Evolutionary conservation across 306 rosid genomes (phyloP), one percentile per base, ranked within the genome.

Genomic region (Rosa rugosa): DNA sequence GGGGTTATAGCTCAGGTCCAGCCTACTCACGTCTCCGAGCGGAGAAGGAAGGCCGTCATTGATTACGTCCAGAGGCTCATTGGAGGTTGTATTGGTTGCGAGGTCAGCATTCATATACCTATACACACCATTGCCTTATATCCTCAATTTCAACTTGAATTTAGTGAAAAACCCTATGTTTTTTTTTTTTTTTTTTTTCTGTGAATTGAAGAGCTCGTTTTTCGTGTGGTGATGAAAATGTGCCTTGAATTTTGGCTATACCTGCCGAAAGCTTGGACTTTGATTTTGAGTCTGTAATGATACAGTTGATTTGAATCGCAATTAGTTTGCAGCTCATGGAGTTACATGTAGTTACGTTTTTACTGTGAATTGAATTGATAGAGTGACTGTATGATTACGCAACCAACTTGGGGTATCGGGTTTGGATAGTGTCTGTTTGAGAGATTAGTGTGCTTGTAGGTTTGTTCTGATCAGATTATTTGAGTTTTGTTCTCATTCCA

Each of bases 1-100:
- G 81, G 80, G 79, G 76, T 86, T 27, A 86, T 86, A 65, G 81
- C 84, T 42, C 85, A 81, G 84, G 87, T 86, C 42, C 90, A 84
- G 75, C 84, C 90, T 9, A 86, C 87, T 18, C 84, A 81, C 25
- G 86, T 79, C 34, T 86, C 90, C 49, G 90, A 81, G 76, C 80
- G 70, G 86, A 79, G 90, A 54, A 79, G 90, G 78, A 57, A 53
- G 77, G 86, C 76, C 63, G 90, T 86, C 64, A 79, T 79, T 46
- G 90, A 86, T 53, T 81, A 84, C 79, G 87, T 84, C 18, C 90
- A 84, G 68, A 64, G 86, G 65, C 87, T 86, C 27, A 45, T 86
- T 59, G 3, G 50, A 66, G 71, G 40, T 42, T 74, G 8, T 56
- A 75, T 86, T 56, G 63, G 77, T 63, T 84, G 82, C 75, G 82